phyloP scores from a whole-genome alignment of 1,284 basidiomycete genomes.

The Malassezia obtusa region DNA sequence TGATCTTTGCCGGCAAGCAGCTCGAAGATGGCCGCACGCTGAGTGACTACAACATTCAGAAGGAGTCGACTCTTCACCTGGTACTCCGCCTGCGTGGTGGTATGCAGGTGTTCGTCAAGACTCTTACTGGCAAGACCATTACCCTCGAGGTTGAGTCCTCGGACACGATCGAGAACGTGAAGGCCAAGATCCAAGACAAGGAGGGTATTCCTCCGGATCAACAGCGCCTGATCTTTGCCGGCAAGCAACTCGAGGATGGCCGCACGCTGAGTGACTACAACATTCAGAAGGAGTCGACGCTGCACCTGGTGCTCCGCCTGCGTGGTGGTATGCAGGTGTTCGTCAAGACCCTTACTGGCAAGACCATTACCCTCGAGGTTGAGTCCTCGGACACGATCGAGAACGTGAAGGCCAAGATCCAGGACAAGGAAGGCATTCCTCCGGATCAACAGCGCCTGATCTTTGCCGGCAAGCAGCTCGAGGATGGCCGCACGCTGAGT shows the following conservation, averaged over 20 bases:
- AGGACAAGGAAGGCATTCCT: slow-evolving; percentile 52
- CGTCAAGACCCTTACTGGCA: slow-evolving; percentile 73
- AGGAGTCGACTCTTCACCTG: slow-evolving; percentile 50
- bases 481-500: slow-evolving; percentile 51
- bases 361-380: slow-evolving; percentile 89
- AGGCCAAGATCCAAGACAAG: slow-evolving; percentile 54
- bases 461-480: slow-evolving; percentile 52
- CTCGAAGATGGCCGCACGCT: slow-evolving; percentile 55
- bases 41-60: slow-evolving; percentile 67
- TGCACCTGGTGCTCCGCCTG: slow-evolving; percentile 43
- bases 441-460: slow-evolving; percentile 52
- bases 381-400: slow-evolving; percentile 83
- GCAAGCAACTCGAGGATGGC: slow-evolving; percentile 72
- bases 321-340: slow-evolving; percentile 48
- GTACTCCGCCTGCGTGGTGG: slow-evolving; percentile 45
- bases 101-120: slow-evolving; percentile 48
- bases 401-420: slow-evolving; percentile 57
- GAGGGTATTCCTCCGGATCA: slow-evolving; percentile 82
- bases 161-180: slow-evolving; percentile 82
- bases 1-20: slow-evolving; percentile 98
- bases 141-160: slow-evolving; percentile 77
- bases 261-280: slow-evolving; percentile 58
- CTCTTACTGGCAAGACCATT: slow-evolving; percentile 97
- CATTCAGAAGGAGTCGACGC: slow-evolving; percentile 60
- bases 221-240: slow-evolving; percentile 94